Conservation (phyloP, 1,139 yeast species). For the Suhomyces kunorum region DNA sequence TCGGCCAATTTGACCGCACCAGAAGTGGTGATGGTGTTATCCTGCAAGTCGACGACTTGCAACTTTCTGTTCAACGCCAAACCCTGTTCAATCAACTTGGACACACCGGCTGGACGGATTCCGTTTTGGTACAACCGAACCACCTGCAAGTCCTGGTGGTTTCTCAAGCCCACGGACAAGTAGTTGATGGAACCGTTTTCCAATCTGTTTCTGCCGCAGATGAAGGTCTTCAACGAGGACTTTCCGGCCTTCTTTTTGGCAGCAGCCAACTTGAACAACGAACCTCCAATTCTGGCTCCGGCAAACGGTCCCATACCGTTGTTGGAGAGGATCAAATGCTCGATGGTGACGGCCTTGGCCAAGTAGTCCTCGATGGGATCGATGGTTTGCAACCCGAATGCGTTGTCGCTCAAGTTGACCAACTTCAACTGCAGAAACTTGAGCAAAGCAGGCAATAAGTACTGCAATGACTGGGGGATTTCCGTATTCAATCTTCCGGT, state of each 20-base stretch:
- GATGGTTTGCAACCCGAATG: constrained; percentile 93
- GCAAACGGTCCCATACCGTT: constrained; percentile 99
- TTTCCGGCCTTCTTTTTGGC: constrained; percentile 53
- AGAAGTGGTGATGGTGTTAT: constrained; percentile 83
- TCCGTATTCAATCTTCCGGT: constrained; percentile 94
- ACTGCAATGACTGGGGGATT: constrained; percentile 79
- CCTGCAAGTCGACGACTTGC: constrained; percentile 82
- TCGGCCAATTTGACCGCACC: constrained; percentile 60
- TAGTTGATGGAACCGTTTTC: constrained; percentile 90
- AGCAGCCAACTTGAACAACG: constrained; percentile 70
- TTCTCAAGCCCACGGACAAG: constrained; percentile 72
- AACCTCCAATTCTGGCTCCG: constrained; percentile 89
- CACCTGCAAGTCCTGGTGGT: constrained; percentile 70
- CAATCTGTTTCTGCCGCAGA: constrained; percentile 95
- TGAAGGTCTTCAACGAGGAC: constrained; percentile 68
- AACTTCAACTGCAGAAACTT: constrained; percentile 68
- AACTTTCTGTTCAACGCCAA: constrained; percentile 61
- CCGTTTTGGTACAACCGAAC: constrained; percentile 93
- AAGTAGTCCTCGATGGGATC: constrained; percentile 83
- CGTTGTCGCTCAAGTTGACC: constrained; percentile 88
- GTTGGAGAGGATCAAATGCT: constrained; percentile 85
- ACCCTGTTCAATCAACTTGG: constrained; percentile 72
- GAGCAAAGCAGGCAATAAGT: constrained; percentile 71
- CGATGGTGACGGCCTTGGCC: constrained; percentile 71
- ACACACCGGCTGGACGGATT: constrained; percentile 89